Percentiles rank a stretch among this genome's conserved stretches.
phyloP scores from a whole-genome alignment of 2,329 filamentous ascomycete species.

The Fusarium lyarnte region DNA sequence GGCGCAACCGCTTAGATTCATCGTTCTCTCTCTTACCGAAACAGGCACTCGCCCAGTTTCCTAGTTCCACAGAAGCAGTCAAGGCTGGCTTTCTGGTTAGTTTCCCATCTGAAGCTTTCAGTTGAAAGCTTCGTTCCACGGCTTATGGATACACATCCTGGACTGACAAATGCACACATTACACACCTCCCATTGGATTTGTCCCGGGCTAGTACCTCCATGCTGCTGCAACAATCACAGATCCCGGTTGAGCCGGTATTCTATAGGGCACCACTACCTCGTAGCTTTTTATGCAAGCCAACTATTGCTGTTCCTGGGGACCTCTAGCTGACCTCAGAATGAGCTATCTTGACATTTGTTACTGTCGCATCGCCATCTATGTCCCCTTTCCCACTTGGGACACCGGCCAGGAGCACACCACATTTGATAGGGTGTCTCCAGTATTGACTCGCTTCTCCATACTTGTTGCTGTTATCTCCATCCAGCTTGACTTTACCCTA shows the following conservation, averaged over 20 bases:
- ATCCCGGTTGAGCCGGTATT: slow-evolving; percentile 21
- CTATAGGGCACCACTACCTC: slow-evolving; percentile 14
- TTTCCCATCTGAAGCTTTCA: slow-evolving; percentile 1
- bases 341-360: slow-evolving; percentile 19
- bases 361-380: slow-evolving; percentile 19
- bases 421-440: slow-evolving; percentile 13
- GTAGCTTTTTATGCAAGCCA: slow-evolving; percentile 34
- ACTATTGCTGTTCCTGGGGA: slow-evolving; percentile 25
- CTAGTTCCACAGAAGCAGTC: slow-evolving; percentile 16
- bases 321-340: slow-evolving; percentile 4
- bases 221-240: neutral
- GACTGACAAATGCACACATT: slow-evolving; percentile 3
- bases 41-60: neutral
- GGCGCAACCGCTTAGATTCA: neutral
- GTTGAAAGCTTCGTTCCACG: slow-evolving; percentile 7
- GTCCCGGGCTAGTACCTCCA: slow-evolving; percentile 12
- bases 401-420: slow-evolving; percentile 35
- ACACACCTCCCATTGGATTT: slow-evolving; percentile 1
- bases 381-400: slow-evolving; percentile 32
- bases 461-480: slow-evolving; percentile 10
- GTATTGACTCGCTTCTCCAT: slow-evolving; percentile 25
- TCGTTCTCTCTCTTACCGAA: neutral
- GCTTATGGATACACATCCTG: neutral
- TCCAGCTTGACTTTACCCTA: slow-evolving; percentile 17
- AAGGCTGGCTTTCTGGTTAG: slow-evolving; percentile 3